Conservation (phyloP, 2,329 filamentous ascomycete genomes). For the Drechslerella coelobrocha region DNA sequence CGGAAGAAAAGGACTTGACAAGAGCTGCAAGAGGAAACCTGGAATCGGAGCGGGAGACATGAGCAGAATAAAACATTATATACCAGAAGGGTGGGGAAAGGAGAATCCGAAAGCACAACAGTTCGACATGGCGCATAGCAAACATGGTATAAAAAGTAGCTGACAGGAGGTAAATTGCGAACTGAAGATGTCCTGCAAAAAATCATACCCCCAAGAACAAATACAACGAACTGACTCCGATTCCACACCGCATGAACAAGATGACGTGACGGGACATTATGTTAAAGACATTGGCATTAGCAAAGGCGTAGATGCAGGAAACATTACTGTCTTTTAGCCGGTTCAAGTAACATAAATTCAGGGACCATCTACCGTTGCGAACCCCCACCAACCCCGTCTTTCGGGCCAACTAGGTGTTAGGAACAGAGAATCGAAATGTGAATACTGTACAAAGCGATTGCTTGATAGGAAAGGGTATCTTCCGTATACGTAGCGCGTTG, state of each 20-base stretch:
- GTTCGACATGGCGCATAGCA: constrained; percentile 42
- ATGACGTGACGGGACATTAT: constrained; percentile 22
- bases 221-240: constrained; percentile 17
- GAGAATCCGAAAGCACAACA: background rate
- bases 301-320: constrained; percentile 22
- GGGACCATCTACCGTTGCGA: constrained; percentile 26
- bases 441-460: constrained; percentile 51
- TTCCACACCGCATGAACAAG: constrained; percentile 17
- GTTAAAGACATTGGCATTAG: constrained; percentile 26
- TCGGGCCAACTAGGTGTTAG: constrained; percentile 29
- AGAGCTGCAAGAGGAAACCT: constrained; percentile 7
- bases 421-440: constrained; percentile 43
- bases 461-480: constrained; percentile 43
- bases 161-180: constrained; percentile 25
- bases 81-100: constrained; percentile 25
- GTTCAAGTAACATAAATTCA: constrained; percentile 35
- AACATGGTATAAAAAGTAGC: constrained; percentile 44
- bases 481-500: constrained; percentile 52
- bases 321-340: constrained; percentile 19
- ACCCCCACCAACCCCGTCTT: constrained; percentile 32
- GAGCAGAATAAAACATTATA: constrained; percentile 24
- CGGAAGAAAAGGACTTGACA: constrained; percentile 17
- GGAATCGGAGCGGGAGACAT: constrained; percentile 11
- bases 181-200: constrained; percentile 16
- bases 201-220: background rate